Evolutionary conservation across 2,329 filamentous ascomycete genomes (phyloP).

Genomic region (Penicillium sp.): DNA sequence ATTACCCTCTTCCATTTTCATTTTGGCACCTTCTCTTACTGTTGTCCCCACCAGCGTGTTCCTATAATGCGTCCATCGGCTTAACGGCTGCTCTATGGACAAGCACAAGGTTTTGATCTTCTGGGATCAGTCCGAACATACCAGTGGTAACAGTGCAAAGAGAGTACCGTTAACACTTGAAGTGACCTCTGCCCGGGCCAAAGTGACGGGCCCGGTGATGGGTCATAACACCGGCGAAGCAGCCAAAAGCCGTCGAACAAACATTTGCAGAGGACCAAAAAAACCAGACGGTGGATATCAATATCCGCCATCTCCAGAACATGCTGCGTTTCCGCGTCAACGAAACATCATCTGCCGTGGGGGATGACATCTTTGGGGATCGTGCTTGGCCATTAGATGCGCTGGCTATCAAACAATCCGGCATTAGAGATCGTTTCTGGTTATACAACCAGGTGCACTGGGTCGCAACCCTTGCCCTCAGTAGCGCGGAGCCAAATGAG

Average conservation of each 20-base stretch:
- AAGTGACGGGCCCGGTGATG: too few species aligned
- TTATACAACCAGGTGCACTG: conserved; percentile 64
- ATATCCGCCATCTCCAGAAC: conserved; percentile 64
- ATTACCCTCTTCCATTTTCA: too few species aligned
- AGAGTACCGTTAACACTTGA: too few species aligned
- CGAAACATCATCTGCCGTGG: conserved; percentile 33
- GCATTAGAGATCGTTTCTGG: conserved; percentile 58
- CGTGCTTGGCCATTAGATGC: conserved; percentile 36
- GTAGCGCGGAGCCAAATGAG: conserved; percentile 48
- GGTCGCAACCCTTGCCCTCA: conserved; percentile 57
- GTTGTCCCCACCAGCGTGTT: too few species aligned
- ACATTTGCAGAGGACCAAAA: conserved; percentile 53
- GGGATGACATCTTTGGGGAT: conserved; percentile 34
- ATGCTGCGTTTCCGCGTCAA: conserved; percentile 56
- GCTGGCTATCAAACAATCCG: conserved; percentile 36
- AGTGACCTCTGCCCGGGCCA: too few species aligned
- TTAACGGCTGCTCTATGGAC: too few species aligned
- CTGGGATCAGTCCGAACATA: too few species aligned
- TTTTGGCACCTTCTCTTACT: too few species aligned
- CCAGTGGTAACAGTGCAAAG: too few species aligned
- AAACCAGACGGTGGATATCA: conserved; percentile 57
- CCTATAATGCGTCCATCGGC: too few species aligned
- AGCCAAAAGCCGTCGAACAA: conserved; percentile 39
- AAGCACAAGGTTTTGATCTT: too few species aligned
- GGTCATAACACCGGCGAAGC: conserved; percentile 54